Base-by-base conservation (phyloP, 164 flowering plant genomes). In the Tetrastigma voinierianum region DNA sequence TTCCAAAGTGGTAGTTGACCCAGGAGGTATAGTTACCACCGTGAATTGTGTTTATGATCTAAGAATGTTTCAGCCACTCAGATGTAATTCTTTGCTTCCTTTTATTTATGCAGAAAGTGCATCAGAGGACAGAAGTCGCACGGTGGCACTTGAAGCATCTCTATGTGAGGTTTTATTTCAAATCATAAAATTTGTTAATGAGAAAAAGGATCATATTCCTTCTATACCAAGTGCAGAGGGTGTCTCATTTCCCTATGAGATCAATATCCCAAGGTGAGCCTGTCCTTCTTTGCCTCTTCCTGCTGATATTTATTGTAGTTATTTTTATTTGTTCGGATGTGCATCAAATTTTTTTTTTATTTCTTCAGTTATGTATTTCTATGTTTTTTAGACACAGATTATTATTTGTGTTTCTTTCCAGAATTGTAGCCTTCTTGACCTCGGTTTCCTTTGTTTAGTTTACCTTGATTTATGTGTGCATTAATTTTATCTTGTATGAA, bases 131-230 rank as follows among this genome's bases (percentile, higher is more conserved):
- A 82, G 90, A 83, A 82, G 72, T 68, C 90, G 89, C 17, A 84
- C 87, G 59, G 83, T 90, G 52, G 84, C 88, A 66, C 79, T 92
- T 61, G 99, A 96, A 80, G 77, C 84, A 61, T 83, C 96, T 66
- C 85, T 95, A 24, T 93, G 86, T 19, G 98, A 93, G 58, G 96
- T 88, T 54, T 61, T 96, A 73, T 93, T 90, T 79, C 97, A 96
- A 67, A 89, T 93, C 57, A 90, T 93, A 69, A 90, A 83, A 72
- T 89, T 92, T 86, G 99, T 93, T 72, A 89, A 92, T 78, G 99
- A 96, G 72, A 96, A 93, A 68, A 96, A 86, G 80, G 99, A 96
- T 74, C 96, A 96, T 59, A 82, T 96, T 67, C 99, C 99, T 25
- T 77, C 97, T 53, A 82, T 95, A 64, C 85, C 90, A 62, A 86